Conservation (phyloP, 768 basidiomycete species). For the Tylopilus rubrobrunneus region DNA sequence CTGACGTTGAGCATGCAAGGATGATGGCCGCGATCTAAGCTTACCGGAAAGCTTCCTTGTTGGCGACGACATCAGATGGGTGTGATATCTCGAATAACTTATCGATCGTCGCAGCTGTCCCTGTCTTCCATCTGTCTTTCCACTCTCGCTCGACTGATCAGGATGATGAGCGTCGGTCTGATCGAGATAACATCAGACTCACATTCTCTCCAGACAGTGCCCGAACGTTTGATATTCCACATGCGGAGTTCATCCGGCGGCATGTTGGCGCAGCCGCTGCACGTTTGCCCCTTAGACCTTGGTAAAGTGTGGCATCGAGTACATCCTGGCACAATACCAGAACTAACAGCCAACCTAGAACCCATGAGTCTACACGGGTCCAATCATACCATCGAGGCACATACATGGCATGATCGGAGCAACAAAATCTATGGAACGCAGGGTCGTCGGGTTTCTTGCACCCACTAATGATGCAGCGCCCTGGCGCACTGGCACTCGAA, state of each 20-base stretch:
- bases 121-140: slow-evolving; percentile 35
- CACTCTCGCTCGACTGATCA: slow-evolving; percentile 54
- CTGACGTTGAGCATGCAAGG: slow-evolving; percentile 4
- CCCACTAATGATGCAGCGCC: slow-evolving; percentile 45
- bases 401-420: slow-evolving; percentile 55
- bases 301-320: slow-evolving; percentile 46
- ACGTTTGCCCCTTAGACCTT: slow-evolving; percentile 42
- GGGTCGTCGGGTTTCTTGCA: slow-evolving; percentile 51
- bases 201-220: slow-evolving; percentile 52
- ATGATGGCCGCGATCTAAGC: slow-evolving; percentile 8
- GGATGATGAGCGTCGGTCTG: slow-evolving; percentile 20
- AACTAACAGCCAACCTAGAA: slow-evolving; percentile 49
- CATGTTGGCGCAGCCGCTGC: slow-evolving; percentile 48
- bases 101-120: slow-evolving; percentile 40
- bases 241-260: slow-evolving; percentile 40
- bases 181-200: slow-evolving; percentile 25
- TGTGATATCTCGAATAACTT: slow-evolving; percentile 53
- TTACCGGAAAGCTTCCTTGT: slow-evolving; percentile 49
- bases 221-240: slow-evolving; percentile 44
- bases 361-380: slow-evolving; percentile 5
- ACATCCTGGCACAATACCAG: slow-evolving; percentile 47
- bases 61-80: slow-evolving; percentile 26
- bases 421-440: slow-evolving; percentile 53
- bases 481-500: slow-evolving; percentile 31
- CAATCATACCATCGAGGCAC: slow-evolving; percentile 13